Evolutionary conservation across 2,329 filamentous ascomycete genomes (phyloP).

Genomic region (Ophiostoma triangulosporum): DNA sequence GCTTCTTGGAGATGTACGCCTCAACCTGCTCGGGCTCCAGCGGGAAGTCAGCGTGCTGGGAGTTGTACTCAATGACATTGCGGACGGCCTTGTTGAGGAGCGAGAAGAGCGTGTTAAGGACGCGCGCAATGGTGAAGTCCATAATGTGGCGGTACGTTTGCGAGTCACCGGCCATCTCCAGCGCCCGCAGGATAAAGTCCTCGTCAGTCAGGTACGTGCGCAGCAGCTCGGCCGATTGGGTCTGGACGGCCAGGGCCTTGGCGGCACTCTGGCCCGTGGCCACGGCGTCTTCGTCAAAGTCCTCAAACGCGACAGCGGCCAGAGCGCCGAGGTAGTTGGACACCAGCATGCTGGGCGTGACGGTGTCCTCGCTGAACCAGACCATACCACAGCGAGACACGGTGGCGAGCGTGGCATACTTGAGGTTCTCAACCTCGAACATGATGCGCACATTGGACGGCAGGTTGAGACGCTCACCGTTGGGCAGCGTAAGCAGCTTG

Average conservation of each 20-base stretch:
- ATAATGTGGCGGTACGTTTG: slow-evolving; percentile 80
- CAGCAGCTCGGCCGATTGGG: slow-evolving; percentile 66
- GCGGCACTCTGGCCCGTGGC: slow-evolving; percentile 56
- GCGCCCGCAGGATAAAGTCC: slow-evolving; percentile 64
- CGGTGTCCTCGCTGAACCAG: slow-evolving; percentile 98
- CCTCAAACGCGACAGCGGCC: slow-evolving; percentile 74
- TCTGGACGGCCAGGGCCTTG: slow-evolving; percentile 67
- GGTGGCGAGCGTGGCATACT: slow-evolving; percentile 95
- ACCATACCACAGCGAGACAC: slow-evolving; percentile 99
- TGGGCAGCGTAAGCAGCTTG: slow-evolving; percentile 90
- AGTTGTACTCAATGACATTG: slow-evolving; percentile 89
- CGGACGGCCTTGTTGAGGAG: slow-evolving; percentile 87
- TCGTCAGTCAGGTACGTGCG: slow-evolving; percentile 63
- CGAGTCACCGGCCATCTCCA: slow-evolving; percentile 64
- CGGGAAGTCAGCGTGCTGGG: slow-evolving; percentile 86
- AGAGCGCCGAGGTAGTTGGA: slow-evolving; percentile 79
- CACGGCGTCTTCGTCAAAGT: slow-evolving; percentile 84
- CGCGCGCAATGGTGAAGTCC: slow-evolving; percentile 88
- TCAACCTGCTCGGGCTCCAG: slow-evolving; percentile 84
- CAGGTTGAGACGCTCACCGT: slow-evolving; percentile 92
- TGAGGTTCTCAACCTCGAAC: slow-evolving; percentile 97
- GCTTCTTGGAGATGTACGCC: slow-evolving; percentile 81
- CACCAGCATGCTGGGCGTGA: slow-evolving; percentile 86
- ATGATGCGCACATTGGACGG: slow-evolving; percentile 95
- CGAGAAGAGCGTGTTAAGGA: slow-evolving; percentile 86